phyloP scores from a whole-genome alignment of 768 basidiomycete genomes.

The Lentinula raphanica region DNA sequence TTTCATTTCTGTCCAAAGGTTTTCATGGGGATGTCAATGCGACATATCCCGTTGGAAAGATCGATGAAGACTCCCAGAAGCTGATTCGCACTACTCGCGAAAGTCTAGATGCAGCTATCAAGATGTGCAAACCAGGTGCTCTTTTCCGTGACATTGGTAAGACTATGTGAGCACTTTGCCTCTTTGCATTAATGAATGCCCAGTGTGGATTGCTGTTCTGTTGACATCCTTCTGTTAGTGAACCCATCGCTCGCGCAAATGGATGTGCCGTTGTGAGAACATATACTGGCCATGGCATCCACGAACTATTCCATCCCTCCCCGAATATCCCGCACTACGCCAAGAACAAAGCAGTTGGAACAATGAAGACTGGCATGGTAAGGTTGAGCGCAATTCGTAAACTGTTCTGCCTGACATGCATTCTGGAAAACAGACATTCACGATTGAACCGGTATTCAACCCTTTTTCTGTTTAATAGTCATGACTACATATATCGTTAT shows the following conservation, averaged over 20 bases:
- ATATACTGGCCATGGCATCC: constrained; percentile 89
- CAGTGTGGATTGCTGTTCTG: constrained; percentile 4
- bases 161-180: constrained; percentile 57
- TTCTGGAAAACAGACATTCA: constrained; percentile 34
- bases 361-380: constrained; percentile 93
- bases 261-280: constrained; percentile 89
- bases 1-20: constrained; percentile 36
- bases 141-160: constrained; percentile 87
- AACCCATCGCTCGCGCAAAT: constrained; percentile 76
- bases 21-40: constrained; percentile 92
- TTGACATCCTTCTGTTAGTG: constrained; percentile 37
- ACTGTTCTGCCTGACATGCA: constrained; percentile 20
- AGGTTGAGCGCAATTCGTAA: constrained; percentile 20
- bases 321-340: constrained; percentile 95
- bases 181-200: not conserved
- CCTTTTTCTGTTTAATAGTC: not conserved
- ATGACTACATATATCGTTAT: not conserved
- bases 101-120: constrained; percentile 85
- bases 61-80: constrained; percentile 78
- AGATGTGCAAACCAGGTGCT: constrained; percentile 88
- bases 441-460: constrained; percentile 65
- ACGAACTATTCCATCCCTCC: constrained; percentile 76
- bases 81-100: constrained; percentile 80
- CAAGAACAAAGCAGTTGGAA: constrained; percentile 87
- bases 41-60: constrained; percentile 84